Percentiles rank a stretch among this genome's conserved stretches.
These are phyloP conservation scores for Globisporangium takayamanum DNA, from an alignment of 352 stramenopile species.

Conservation along the genomic window DNA sequence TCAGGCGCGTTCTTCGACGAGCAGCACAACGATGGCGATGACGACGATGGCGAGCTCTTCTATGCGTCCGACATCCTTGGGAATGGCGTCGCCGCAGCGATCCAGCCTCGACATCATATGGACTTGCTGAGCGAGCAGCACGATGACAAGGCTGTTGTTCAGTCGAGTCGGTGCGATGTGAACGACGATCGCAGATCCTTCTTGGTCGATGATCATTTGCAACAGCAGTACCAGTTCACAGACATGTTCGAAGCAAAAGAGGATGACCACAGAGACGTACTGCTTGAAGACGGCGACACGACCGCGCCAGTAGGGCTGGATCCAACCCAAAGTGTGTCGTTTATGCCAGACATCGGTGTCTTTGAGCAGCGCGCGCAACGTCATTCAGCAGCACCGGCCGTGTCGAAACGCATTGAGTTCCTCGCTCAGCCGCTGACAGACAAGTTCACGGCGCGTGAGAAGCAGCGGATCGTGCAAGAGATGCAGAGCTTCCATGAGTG, in stretches of 20 bases:
- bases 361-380: not conserved
- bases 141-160: not conserved
- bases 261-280: not conserved
- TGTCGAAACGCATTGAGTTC: constrained; percentile 28
- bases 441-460: constrained; percentile 56
- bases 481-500: constrained; percentile 58
- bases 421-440: constrained; percentile 51
- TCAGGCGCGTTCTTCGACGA: not conserved
- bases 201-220: too few relatives aligned
- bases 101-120: constrained; percentile 19
- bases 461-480: constrained; percentile 45
- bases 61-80: constrained; percentile 44
- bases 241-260: too few relatives aligned
- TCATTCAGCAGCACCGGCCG: not conserved
- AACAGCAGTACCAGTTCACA: too few relatives aligned
- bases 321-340: not conserved
- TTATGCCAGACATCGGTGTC: not conserved
- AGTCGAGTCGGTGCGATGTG: too few relatives aligned
- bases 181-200: too few relatives aligned
- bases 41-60: constrained; percentile 29
- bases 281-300: too few relatives aligned
- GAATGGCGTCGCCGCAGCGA: constrained; percentile 12
- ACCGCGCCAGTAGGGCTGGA: not conserved
- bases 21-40: not conserved
- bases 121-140: constrained; percentile 19